phyloP scores from a whole-genome alignment of 345 rosid species.

The Eucalyptus marginata region DNA sequence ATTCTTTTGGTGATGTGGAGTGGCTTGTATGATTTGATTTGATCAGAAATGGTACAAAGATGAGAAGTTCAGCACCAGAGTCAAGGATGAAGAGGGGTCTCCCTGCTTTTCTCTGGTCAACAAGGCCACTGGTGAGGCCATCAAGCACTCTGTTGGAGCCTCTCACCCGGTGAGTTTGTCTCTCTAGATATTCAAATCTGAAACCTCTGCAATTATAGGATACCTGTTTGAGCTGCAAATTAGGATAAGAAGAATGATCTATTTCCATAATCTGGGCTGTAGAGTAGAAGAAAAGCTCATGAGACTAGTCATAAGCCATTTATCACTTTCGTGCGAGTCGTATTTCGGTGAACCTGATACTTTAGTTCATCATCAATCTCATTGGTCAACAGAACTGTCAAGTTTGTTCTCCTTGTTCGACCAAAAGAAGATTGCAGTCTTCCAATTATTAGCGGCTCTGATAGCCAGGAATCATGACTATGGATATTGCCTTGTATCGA shows the following conservation, averaged over 20 bases:
- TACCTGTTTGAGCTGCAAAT: background rate
- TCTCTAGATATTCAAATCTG: background rate
- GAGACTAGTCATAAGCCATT: background rate
- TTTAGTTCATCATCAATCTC: background rate
- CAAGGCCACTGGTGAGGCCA: conserved; percentile 76
- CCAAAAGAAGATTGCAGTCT: background rate
- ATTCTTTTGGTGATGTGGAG: background rate
- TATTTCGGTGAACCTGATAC: background rate
- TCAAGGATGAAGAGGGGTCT: conserved; percentile 67
- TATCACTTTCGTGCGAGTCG: background rate
- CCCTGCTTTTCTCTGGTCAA: conserved; percentile 83
- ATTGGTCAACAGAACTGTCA: background rate
- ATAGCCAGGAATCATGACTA: background rate
- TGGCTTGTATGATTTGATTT: background rate
- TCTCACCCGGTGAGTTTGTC: conserved; percentile 60
- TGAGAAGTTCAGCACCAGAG: conserved; percentile 71
- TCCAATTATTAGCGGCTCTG: background rate
- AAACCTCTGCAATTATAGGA: background rate
- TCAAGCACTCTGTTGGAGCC: conserved; percentile 75
- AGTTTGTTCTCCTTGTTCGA: background rate
- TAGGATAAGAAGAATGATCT: background rate
- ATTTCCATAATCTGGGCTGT: background rate
- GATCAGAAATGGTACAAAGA: conserved; percentile 84
- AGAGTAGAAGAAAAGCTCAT: background rate
- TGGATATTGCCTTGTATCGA: background rate